Base-by-base conservation (phyloP, 2,329 filamentous ascomycete species). In the Ophiosphaerella narmari region DNA sequence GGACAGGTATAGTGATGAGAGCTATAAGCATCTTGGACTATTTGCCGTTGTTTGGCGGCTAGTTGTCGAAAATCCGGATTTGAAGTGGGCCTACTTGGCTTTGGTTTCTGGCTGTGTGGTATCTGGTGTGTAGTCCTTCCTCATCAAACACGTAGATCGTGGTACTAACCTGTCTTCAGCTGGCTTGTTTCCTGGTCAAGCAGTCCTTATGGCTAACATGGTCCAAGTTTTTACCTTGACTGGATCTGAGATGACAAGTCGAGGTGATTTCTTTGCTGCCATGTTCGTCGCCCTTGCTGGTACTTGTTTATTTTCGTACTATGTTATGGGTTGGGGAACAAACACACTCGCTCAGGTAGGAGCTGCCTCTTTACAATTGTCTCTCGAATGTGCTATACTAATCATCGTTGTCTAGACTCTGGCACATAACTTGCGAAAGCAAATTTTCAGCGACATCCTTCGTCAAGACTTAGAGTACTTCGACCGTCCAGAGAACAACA, bases 381-480 rank as follows among this genome's bases (percentile, higher is more conserved):
- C 26, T 11, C 11, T 29, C 7, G 11, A 29, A 29, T 11, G 26
- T 11, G 7, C 5, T 7, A 29, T 11, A 11, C 26, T 29, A 29
- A 29, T 8, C 11, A 29, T 29, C 5, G 7, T 8, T 29, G 7
- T 7, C 26, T 29, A 29, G 40, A 29, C 46, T 23, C 26, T 56
- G 13, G 37, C 50, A 9, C 54, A 56, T 24, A 41, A 45, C 4
- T 31, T 48, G 7, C 43, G 54, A 14, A 43, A 44, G 14, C 43
- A 54, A n/a, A 58, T 55, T 18, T 46, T 55, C 33, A 43, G 49
- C 12, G 42, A 46, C 7, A 42, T 55, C 95, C 83, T 97, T 40
- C 88, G 92, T 54, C 92, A 97, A 72, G 92, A 97, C 54, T 91
- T 97, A 37, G 79, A 85, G 24, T 97, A 91, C 72, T 97, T 96